A percentile compares a stretch with the other conserved stretches of the same genome.
Conservation (phyloP, 2,329 filamentous ascomycete species). For the Beauveria brongniartii region DNA sequence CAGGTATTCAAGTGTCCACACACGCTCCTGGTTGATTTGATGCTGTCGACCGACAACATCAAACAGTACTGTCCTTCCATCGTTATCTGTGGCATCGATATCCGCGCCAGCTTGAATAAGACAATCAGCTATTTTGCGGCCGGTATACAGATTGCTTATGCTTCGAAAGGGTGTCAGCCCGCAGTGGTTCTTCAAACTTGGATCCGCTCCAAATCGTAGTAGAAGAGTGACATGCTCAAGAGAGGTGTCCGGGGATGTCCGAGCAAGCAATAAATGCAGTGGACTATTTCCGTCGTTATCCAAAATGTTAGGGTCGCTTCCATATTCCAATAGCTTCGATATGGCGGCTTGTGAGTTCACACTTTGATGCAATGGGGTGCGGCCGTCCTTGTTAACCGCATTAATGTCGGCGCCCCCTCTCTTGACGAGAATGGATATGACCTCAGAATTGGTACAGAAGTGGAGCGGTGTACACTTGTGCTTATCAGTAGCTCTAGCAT, state of each 20-base stretch:
- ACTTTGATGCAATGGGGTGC: background rate
- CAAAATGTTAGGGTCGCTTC: background rate
- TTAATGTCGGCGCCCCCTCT: background rate
- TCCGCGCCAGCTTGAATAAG: slow-evolving; percentile 2
- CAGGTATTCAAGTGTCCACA: background rate
- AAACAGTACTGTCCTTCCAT: background rate
- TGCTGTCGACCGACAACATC: background rate
- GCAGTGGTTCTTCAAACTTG: background rate
- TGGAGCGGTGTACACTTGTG: background rate
- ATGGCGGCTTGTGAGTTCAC: background rate
- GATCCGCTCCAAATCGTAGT: background rate
- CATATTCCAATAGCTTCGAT: background rate
- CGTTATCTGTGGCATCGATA: background rate
- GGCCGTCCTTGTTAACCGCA: background rate
- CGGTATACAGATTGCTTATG: background rate
- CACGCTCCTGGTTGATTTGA: background rate
- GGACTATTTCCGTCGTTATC: background rate
- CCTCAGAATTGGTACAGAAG: background rate
- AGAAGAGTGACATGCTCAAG: background rate
- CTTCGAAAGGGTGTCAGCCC: background rate
- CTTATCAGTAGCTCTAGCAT: background rate
- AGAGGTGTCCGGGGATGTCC: too few relatives aligned
- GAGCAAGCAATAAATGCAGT: background rate
- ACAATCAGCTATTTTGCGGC: background rate
- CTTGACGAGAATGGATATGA: background rate